Conservation (phyloP, 768 basidiomycete species). For the Clavaria fumosa region DNA sequence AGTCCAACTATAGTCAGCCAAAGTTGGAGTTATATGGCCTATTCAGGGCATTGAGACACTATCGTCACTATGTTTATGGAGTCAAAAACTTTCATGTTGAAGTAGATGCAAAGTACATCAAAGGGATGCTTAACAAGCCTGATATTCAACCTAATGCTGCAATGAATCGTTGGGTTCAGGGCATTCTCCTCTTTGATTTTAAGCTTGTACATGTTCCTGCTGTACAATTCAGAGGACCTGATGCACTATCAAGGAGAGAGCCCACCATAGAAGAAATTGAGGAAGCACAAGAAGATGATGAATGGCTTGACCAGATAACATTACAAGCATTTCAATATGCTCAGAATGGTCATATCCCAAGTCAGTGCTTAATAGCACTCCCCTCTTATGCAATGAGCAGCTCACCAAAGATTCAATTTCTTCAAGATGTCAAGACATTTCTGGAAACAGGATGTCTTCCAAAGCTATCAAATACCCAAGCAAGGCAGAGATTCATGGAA, state of each 20-base stretch:
- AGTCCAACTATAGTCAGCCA: slow-evolving; percentile 19
- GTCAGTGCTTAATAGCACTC: neutral
- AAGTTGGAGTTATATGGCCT: slow-evolving; percentile 21
- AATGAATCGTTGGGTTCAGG: slow-evolving; percentile 21
- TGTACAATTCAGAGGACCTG: slow-evolving; percentile 17
- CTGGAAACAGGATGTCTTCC: neutral
- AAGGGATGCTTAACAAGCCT: slow-evolving; percentile 21
- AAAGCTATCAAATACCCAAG: neutral
- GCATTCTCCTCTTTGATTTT: slow-evolving; percentile 21
- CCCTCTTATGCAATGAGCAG: neutral
- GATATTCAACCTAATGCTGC: slow-evolving; percentile 18
- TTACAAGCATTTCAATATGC: neutral
- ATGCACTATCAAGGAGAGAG: slow-evolving; percentile 18
- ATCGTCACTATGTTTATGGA: slow-evolving; percentile 17
- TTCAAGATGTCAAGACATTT: neutral
- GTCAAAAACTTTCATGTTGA: slow-evolving; percentile 16
- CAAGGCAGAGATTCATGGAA: neutral
- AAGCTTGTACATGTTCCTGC: slow-evolving; percentile 20
- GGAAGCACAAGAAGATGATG: slow-evolving; percentile 16
- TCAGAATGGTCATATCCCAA: neutral
- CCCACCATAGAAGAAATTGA: slow-evolving; percentile 10
- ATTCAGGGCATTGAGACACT: slow-evolving; percentile 15
- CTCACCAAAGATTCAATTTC: neutral
- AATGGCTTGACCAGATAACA: slow-evolving; percentile 9
- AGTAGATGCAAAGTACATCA: slow-evolving; percentile 22